Evolutionary conservation across 345 rosid species (phyloP).

Genomic region (Boechera divaricarpa): DNA sequence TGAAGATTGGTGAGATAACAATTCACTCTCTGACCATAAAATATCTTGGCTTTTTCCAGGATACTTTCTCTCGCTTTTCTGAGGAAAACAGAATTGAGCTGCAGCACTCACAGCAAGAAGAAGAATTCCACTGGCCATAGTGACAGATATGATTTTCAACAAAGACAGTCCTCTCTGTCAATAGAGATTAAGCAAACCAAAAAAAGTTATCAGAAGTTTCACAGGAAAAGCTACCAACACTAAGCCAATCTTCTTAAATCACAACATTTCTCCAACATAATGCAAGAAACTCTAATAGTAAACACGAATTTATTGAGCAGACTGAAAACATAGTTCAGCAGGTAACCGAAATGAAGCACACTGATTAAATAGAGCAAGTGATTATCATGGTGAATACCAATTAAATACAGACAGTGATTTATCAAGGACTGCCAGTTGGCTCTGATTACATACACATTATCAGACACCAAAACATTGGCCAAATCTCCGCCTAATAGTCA

Average conservation of each 20-base stretch:
- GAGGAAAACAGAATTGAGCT: conserved; percentile 55
- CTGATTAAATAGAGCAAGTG: background rate
- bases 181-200: conserved; percentile 17
- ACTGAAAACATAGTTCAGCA: conserved; percentile 9
- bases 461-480: background rate
- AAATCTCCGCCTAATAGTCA: conserved; percentile 15
- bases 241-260: background rate
- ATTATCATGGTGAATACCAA: conserved; percentile 11
- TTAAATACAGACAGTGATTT: background rate
- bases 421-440: background rate
- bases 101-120: conserved; percentile 54
- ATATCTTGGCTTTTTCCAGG: conserved; percentile 41
- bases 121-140: conserved; percentile 72
- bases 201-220: background rate
- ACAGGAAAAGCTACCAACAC: conserved; percentile 6
- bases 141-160: conserved; percentile 57
- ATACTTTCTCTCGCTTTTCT: conserved; percentile 47
- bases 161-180: conserved; percentile 65
- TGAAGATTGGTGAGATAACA: conserved; percentile 47
- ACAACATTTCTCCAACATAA: background rate
- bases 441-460: background rate
- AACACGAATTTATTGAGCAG: conserved; percentile 20
- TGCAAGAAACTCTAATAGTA: background rate
- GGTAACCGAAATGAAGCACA: background rate
- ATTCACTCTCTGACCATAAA: conserved; percentile 50